phyloP scores from a whole-genome alignment of 805 yeast genomes.

The Kodamaea hsintzibuensis region DNA sequence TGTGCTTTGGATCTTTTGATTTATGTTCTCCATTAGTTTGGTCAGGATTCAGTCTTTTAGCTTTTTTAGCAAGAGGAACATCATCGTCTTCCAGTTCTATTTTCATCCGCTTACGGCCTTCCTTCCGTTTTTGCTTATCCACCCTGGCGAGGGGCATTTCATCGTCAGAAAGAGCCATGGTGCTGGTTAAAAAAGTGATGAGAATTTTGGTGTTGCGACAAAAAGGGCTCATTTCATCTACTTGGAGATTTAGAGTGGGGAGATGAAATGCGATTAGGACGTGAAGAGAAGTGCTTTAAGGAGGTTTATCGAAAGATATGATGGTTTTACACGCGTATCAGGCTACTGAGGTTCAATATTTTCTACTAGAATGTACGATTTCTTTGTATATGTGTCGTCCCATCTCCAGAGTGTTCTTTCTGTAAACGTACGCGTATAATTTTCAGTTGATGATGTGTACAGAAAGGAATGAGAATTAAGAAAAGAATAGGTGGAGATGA shows the following conservation, averaged over 20 bases:
- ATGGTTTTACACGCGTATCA: too few relatives aligned
- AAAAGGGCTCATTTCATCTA: neutral
- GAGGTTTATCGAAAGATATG: too few relatives aligned
- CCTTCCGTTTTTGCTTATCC: neutral
- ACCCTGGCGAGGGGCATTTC: constrained; percentile 10
- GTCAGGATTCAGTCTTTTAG: constrained; percentile 13
- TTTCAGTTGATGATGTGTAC: too few relatives aligned
- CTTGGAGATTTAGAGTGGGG: neutral
- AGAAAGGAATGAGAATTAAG: too few relatives aligned
- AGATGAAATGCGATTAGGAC: neutral
- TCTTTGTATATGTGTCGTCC: too few relatives aligned
- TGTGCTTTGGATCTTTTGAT: constrained; percentile 10
- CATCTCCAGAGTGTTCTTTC: too few relatives aligned
- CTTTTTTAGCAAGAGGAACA: constrained; percentile 16
- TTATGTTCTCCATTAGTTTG: constrained; percentile 11
- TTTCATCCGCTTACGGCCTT: constrained; percentile 1
- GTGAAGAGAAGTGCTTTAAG: neutral
- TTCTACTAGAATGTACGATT: too few relatives aligned
- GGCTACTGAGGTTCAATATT: too few relatives aligned
- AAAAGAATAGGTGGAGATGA: too few relatives aligned
- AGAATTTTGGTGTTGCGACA: neutral
- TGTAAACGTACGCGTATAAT: too few relatives aligned
- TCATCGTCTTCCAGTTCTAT: constrained; percentile 17
- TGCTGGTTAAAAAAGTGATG: constrained; percentile 1
- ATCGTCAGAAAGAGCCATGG: constrained; percentile 13